Evolutionary conservation across 1,139 yeast genomes (phyloP).

Genomic region (Taphrina confusa): DNA sequence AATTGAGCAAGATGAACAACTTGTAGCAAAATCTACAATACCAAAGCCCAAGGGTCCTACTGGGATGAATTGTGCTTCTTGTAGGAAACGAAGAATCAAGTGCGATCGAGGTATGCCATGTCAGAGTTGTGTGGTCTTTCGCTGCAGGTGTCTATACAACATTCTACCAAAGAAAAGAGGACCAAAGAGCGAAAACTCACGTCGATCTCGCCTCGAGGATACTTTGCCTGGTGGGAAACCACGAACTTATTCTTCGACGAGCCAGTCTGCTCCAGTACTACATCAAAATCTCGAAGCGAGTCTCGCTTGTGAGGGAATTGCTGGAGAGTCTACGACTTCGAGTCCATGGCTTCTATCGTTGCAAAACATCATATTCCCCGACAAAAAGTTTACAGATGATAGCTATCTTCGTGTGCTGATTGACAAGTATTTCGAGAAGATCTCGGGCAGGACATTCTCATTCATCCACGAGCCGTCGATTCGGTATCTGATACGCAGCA

Average conservation of each 20-base stretch:
- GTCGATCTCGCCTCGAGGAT: not conserved
- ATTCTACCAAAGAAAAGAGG: conserved; percentile 1
- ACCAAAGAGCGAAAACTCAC: not conserved
- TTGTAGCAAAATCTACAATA: not conserved
- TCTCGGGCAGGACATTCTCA: not conserved
- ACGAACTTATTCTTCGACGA: not conserved
- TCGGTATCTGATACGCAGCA: not conserved
- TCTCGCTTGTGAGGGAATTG: not conserved
- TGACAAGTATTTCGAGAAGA: conserved; percentile 6
- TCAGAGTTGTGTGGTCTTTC: conserved; percentile 7
- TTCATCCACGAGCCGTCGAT: conserved; percentile 4
- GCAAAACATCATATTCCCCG: not conserved
- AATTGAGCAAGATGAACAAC: not conserved
- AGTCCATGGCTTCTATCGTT: conserved; percentile 6
- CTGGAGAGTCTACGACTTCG: not conserved
- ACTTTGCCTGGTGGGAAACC: not conserved
- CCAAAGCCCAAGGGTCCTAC: conserved; percentile 6
- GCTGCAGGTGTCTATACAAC: conserved; percentile 2
- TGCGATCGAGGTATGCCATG: conserved; percentile 8
- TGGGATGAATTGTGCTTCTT: conserved; percentile 6
- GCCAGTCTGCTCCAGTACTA: not conserved
- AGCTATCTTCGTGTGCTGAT: conserved; percentile 6
- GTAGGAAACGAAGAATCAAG: conserved; percentile 1
- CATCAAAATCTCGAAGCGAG: too few relatives aligned
- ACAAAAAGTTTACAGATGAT: not conserved